Percentiles rank a stretch among this genome's conserved stretches.
These are phyloP conservation scores for Puccinia hordei DNA, from an alignment of 1,284 basidiomycete species.

Conservation along the genomic window DNA sequence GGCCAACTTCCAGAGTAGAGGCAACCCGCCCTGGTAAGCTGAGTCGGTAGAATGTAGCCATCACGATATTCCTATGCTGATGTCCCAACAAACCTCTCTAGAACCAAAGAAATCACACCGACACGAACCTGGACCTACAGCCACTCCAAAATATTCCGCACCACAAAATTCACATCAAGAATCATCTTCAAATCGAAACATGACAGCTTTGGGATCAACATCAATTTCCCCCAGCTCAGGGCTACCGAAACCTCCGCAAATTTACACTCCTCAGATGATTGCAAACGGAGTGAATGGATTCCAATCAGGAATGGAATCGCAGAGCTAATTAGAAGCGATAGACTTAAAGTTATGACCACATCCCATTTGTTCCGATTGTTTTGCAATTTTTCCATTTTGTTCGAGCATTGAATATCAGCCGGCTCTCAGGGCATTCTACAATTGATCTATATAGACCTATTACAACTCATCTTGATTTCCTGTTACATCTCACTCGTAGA, in stretches of 20 bases:
- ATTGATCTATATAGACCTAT: no score
- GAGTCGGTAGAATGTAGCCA: background rate
- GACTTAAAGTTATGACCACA: background rate
- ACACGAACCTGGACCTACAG: background rate
- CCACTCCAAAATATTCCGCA: background rate
- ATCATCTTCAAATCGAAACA: background rate
- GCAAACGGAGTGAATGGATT: background rate
- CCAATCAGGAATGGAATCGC: background rate
- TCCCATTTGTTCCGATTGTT: no score
- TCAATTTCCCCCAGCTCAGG: background rate
- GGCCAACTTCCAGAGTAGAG: background rate
- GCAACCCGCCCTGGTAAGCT: background rate
- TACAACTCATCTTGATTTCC: no score
- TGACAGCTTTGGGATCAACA: background rate
- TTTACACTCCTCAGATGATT: background rate
- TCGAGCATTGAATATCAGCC: no score
- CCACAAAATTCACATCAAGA: background rate
- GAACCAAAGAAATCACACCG: background rate
- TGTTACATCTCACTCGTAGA: no score
- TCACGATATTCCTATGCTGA: background rate
- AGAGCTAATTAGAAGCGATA: background rate
- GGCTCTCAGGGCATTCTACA: no score
- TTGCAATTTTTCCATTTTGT: no score
- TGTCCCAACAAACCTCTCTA: background rate
- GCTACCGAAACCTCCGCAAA: conserved; percentile 4